These are phyloP conservation scores for Eragrostis curvula DNA, from an alignment of 176 grass and related monocot genomes.

Conservation along the genomic window DNA sequence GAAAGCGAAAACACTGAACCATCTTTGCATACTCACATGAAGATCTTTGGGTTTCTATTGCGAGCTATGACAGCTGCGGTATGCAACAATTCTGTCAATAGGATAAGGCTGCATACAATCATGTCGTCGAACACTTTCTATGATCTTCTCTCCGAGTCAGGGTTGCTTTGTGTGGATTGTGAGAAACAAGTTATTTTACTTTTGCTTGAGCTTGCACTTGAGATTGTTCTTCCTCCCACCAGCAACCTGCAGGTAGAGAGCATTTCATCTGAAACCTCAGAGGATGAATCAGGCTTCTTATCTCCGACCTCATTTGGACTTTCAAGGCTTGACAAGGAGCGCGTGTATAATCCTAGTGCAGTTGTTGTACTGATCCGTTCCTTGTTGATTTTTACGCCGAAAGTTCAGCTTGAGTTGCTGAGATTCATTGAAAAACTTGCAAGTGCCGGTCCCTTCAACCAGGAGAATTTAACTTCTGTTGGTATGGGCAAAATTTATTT, in stretches of 20 bases:
- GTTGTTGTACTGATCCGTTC: conserved; percentile 78
- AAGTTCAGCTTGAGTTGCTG: conserved; percentile 90
- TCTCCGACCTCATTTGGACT: conserved; percentile 74
- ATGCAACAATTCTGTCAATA: conserved; percentile 88
- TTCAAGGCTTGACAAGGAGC: conserved; percentile 79
- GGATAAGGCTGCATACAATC: conserved; percentile 85
- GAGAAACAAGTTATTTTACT: conserved; percentile 95
- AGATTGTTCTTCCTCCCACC: conserved; percentile 84
- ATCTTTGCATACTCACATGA: conserved; percentile 72
- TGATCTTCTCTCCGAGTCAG: conserved; percentile 93
- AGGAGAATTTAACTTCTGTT: conserved; percentile 97
- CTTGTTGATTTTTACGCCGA: conserved; percentile 90
- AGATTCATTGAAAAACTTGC: conserved; percentile 93
- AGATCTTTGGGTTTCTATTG: conserved; percentile 85
- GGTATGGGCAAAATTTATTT: conserved; percentile 59
- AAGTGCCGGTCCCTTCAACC: conserved; percentile 85
- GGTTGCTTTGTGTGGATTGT: conserved; percentile 89
- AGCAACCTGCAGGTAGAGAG: conserved; percentile 65
- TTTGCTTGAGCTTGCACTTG: conserved; percentile 98
- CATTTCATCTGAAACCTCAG: conserved; percentile 55
- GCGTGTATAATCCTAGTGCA: conserved; percentile 93
- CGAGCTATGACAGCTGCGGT: conserved; percentile 91
- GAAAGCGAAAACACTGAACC: conserved; percentile 53
- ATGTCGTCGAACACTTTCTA: conserved; percentile 92
- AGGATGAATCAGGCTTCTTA: conserved; percentile 67